Base-by-base conservation (phyloP, 345 rosid genomes). In the Hypericum androsaemum region DNA sequence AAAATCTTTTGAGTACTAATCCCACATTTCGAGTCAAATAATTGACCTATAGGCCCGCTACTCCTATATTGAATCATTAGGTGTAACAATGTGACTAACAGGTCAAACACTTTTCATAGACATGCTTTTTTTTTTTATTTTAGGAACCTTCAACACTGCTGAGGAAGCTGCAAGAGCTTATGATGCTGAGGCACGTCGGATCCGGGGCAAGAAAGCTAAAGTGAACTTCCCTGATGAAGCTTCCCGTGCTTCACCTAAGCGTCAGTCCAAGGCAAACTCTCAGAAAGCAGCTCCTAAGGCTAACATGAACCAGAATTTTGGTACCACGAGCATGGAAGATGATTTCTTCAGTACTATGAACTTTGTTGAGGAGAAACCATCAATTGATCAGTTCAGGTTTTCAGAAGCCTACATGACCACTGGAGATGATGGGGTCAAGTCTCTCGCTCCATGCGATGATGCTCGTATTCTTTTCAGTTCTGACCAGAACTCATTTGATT, bases 401-500 rank as follows among this genome's bases (percentile, higher is more conserved):
- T 12, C 67, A 54, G 71, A 57, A 52, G 41, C 81, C 11, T 49
- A 68, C 42, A 70, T 69, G 22, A 43, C 49, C 11, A 52, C 41
- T 56, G 73, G 62, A 14, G 68, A 65, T 53, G 56, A 42, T 43
- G 73, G 67, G 43, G 43, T 60, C 43, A 59, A 65, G 40, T 53
- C 80, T 48, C 60, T 72, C 43, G 64, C 59, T 44, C 64, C 64
- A 8, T 47, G 67, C 57, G 77, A 69, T 42, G 73, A 71, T 40
- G 41, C 71, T 0, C 63, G 77, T 12, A 11, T 72, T 73, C 73
- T 59, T 48, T 81, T 88, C 70, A 80, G 58, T 62, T 92, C 98
- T 7, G 97, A 88, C 62, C 88, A 88, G 60, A 78, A 85, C 63
- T 78, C 96, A 3, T 77, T 84, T 38, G 89, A 74, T 15, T 78